A percentile compares a stretch with the other conserved stretches of the same genome.
phyloP scores from a whole-genome alignment of 176 grass and related monocot genomes.

The Oryza nivara region DNA sequence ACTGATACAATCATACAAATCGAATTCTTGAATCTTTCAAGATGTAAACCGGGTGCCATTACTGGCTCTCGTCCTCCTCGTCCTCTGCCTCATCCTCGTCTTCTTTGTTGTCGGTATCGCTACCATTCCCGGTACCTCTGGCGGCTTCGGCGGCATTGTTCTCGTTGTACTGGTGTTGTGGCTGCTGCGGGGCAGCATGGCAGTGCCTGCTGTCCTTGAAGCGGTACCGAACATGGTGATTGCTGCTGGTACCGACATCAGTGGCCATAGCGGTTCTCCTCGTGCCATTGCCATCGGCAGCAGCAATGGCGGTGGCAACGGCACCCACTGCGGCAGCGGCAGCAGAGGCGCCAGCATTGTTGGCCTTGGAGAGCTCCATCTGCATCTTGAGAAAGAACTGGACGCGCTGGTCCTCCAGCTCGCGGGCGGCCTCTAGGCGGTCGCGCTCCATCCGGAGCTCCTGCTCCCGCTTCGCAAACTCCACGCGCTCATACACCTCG shows the following conservation, averaged over 20 bases:
- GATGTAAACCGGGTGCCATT: neutral
- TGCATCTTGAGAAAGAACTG: constrained; percentile 96
- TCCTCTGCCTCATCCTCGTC: constrained; percentile 45
- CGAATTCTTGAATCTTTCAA: constrained; percentile 8
- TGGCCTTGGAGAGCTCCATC: constrained; percentile 74
- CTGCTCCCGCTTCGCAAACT: constrained; percentile 72
- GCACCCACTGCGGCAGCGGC: neutral
- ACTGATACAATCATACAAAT: constrained; percentile 5
- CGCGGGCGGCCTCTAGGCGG: constrained; percentile 56
- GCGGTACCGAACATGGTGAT: constrained; percentile 53
- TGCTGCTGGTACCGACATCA: constrained; percentile 52
- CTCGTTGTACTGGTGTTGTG: constrained; percentile 40
- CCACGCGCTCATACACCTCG: constrained; percentile 80
- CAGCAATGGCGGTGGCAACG: neutral
- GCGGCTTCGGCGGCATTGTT: neutral
- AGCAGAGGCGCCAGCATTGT: neutral
- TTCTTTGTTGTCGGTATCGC: constrained; percentile 46
- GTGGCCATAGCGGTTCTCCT: constrained; percentile 36
- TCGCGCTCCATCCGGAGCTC: constrained; percentile 80
- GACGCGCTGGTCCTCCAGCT: constrained; percentile 77
- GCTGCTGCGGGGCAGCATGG: constrained; percentile 1
- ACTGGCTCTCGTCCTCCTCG: constrained; percentile 59
- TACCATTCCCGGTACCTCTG: neutral
- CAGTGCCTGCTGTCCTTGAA: constrained; percentile 21
- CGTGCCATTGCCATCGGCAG: constrained; percentile 33